Evolutionary conservation across 1,284 basidiomycete species (phyloP), one percentile per base, ranked within the genome.

Genomic region (Singerocomus inundabilis): DNA sequence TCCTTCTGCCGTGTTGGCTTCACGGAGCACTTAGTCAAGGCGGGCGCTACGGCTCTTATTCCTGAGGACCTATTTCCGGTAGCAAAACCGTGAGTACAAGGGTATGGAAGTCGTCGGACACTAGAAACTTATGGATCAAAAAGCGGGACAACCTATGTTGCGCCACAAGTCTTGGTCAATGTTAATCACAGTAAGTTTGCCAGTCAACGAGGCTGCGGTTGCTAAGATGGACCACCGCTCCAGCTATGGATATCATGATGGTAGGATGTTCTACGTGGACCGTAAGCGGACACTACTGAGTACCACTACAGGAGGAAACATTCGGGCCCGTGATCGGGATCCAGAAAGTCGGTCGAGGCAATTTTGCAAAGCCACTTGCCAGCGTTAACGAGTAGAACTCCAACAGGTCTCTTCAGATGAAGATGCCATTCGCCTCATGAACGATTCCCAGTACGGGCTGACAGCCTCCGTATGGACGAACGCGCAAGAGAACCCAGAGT

Each of bases 401-500:
- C 1, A 5, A 32, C 11, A 87, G 82, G 89, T 93, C 21, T 74
- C 79, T 12, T 84, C 84, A 0, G 93, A 95, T 62, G 84, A 86
- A 44, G 92, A 96, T 67, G 94, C 94, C 0, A 73, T 98, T 49
- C 66, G 72, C 30, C 78, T 97, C 29, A 98, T 98, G 91, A 98
- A 98, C 69, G 93, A 98, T 70, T 97, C 93, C n/a, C 82, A 80
- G 1, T 98, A 95, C 66, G 95, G 95, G 12, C 77, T 98, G 30
- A 98, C 95, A 1, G 91, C 92, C 1, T 93, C 91, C 16, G 71
- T 98, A 28, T 98, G 95, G 95, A 97, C 95, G 0, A 80, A 91
- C 61, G 81, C 80, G 2, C 74, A 77, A 32, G 70, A 69, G 9
- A 78, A 82, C 49, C 62, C 75, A 0, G 79, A 81, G 25, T 87